These are phyloP conservation scores for Aspergillus japonicus DNA, from an alignment of 2,329 filamentous ascomycete species.

Conservation along the genomic window DNA sequence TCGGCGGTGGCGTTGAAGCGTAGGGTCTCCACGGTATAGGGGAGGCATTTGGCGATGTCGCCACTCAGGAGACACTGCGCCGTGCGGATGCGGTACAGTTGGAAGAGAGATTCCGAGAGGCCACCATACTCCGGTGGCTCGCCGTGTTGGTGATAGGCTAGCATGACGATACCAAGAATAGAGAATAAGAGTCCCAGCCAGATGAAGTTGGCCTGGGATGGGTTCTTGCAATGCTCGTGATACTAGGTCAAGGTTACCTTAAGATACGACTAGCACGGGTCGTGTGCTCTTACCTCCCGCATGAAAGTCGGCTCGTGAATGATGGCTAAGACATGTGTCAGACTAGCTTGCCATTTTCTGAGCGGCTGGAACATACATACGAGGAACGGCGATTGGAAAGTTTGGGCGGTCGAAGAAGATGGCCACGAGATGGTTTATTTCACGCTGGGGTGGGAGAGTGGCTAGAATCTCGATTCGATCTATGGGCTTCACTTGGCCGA, in stretches of 20 bases:
- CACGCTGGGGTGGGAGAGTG: constrained; percentile 3
- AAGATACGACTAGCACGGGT: not conserved
- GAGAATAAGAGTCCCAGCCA: constrained; percentile 15
- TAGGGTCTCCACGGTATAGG: constrained; percentile 12
- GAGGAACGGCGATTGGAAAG: constrained; percentile 9
- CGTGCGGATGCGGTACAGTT: constrained; percentile 14
- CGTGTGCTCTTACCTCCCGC: constrained; percentile 7
- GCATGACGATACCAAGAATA: constrained; percentile 9
- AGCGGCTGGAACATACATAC: constrained; percentile 4
- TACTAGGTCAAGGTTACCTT: not conserved
- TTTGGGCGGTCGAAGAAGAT: constrained; percentile 5
- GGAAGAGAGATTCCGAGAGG: constrained; percentile 5
- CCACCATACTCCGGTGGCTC: constrained; percentile 1
- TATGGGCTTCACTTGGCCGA: constrained; percentile 8
- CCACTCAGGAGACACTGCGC: constrained; percentile 10
- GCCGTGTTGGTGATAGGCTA: constrained; percentile 1
- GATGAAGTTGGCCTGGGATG: constrained; percentile 4
- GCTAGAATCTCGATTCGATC: constrained; percentile 8
- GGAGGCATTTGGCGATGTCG: constrained; percentile 12
- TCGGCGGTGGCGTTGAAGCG: constrained; percentile 12
- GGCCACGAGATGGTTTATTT: constrained; percentile 1
- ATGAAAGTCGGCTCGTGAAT: constrained; percentile 12
- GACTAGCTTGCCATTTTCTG: no score
- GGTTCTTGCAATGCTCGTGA: constrained; percentile 2
- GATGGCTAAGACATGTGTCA: constrained; percentile 5